Base-by-base conservation (phyloP, 2,329 filamentous ascomycete species). In the Fusarium stilboides region DNA sequence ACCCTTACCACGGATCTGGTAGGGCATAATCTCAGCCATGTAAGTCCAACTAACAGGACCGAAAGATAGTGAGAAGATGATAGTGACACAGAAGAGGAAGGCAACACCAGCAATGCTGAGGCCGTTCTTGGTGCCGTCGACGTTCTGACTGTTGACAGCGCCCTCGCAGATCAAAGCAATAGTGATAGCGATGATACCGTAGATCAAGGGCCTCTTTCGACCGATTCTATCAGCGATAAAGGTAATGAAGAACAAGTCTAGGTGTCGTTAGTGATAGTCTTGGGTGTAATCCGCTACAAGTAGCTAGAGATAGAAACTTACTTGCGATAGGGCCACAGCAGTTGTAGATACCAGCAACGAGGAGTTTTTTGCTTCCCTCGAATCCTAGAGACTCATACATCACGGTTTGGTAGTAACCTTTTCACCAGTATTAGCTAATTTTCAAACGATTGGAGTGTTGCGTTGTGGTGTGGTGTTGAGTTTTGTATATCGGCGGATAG, bases 201-300 rank as follows among this genome's bases (percentile, higher is more conserved):
- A 85, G 24, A 92, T 79, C 85, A 93, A 91, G 56, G 92, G 83
- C 68, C 84, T 84, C 12, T 90, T 84, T 43, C 91, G 87, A 10
- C 89, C 89, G 9, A 89, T 85, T 9, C 84, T 83, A 76, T 90
- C 88, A 51, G 89, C 85, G 37, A 89, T 81, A 75, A 88, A 86
- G 17, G 81, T 79, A 28, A 82, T 89, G 76, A 89, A 90, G 77
- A 88, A 76, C 31, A 86, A 74, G 73, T 88, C 80, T 80, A n/a
- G 5, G 36, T 2, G 12, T 12, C 17, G 44, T 63, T 34, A 65
- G 55, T 53, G 20, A 24, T 10, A 13, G 10, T 31, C 13, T 6
- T 19, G 17, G 2, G 20, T 26, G 13, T 1, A 31, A 31, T 31
- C 10, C 3, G 10, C 10, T 31, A 13, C 10, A 12, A 13, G 28